These are phyloP conservation scores for Fraxinus greggii DNA, from an alignment of 305 asterid genomes.

Conservation along the genomic window DNA sequence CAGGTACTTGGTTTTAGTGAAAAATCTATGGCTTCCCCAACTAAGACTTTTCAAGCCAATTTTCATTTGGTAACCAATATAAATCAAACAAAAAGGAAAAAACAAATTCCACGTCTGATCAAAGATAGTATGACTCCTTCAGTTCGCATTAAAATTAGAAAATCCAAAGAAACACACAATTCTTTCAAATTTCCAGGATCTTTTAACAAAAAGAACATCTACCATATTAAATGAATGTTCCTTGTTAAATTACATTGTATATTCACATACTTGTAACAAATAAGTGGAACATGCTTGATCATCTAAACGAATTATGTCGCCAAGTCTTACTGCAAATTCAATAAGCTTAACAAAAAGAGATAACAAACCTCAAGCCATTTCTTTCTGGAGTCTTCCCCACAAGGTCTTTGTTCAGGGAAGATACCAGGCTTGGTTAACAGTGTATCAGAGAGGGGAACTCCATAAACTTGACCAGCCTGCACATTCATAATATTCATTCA, in stretches of 20 bases:
- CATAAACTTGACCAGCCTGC: conserved; percentile 99
- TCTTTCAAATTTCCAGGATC: neutral
- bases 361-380: conserved; percentile 89
- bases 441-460: conserved; percentile 84
- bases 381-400: conserved; percentile 81
- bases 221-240: neutral
- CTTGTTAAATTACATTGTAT: neutral
- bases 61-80: neutral
- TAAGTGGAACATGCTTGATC: conserved; percentile 9
- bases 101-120: neutral
- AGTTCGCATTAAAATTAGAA: neutral
- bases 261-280: conserved; percentile 5
- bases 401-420: conserved; percentile 85
- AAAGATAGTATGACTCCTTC: neutral
- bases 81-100: neutral
- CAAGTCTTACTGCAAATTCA: conserved; percentile 12
- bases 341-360: conserved; percentile 14
- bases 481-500: conserved; percentile 21
- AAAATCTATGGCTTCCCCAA: neutral
- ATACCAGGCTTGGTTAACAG: conserved; percentile 63
- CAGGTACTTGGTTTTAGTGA: neutral
- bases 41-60: neutral
- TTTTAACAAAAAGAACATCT: neutral
- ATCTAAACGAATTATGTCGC: neutral
- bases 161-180: neutral